Percentiles rank a stretch among this genome's conserved stretches.
Conservation (phyloP, 257 asterid genomes). For the Phtheirospermum japonicum region DNA sequence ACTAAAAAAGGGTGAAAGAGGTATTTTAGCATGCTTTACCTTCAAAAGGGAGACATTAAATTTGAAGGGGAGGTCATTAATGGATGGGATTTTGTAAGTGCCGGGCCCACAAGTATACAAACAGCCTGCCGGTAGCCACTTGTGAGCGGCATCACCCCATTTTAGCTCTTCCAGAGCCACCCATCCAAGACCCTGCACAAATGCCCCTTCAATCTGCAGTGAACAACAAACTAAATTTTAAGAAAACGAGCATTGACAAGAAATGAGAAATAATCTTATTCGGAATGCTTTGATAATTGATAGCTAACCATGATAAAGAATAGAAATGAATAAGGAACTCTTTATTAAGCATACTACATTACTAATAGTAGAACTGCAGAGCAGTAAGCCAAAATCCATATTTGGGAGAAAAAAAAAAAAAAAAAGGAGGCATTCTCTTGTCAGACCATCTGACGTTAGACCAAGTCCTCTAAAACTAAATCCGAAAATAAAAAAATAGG, state of each 20-base stretch:
- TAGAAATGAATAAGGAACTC: no score
- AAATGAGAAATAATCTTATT: neutral
- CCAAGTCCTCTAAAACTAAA: no score
- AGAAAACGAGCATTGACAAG: conserved; percentile 11
- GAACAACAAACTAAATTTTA: conserved; percentile 5
- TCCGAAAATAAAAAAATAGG: no score
- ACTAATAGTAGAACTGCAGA: no score
- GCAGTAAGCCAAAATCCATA: conserved; percentile 3
- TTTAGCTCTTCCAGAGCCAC: conserved; percentile 89
- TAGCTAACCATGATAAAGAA: neutral
- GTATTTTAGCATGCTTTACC: conserved; percentile 41
- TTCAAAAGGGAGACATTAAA: conserved; percentile 77
- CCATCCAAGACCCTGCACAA: conserved; percentile 96
- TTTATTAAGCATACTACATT: no score
- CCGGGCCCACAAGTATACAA: conserved; percentile 86
- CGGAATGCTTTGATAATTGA: neutral
- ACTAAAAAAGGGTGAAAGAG: neutral
- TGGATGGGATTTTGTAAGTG: conserved; percentile 84
- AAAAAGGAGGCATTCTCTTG: no score
- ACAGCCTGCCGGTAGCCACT: conserved; percentile 77
- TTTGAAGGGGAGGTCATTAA: conserved; percentile 76
- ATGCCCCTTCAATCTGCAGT: conserved; percentile 89
- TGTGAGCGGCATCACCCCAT: conserved; percentile 94
- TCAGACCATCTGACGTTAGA: no score
- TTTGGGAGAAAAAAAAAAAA: no score